Evolutionary conservation across 2,329 filamentous ascomycete genomes (phyloP).

Genomic region (Pezicula neosporulosa): DNA sequence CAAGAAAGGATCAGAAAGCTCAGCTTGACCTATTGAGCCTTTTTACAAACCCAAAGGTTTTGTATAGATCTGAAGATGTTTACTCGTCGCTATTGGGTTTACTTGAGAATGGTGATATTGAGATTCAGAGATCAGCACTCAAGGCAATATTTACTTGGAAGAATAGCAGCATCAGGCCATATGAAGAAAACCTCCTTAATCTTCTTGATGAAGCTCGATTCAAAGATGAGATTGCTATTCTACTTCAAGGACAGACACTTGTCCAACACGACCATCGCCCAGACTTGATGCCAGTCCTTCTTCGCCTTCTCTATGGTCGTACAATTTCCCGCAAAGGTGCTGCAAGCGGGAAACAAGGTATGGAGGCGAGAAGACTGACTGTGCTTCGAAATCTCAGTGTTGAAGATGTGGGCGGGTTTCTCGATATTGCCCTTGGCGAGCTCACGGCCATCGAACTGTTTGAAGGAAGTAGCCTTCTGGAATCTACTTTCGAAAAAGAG

Average conservation of each 20-base stretch:
- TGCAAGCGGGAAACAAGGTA: conserved; percentile 73
- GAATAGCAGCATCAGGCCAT: conserved; percentile 66
- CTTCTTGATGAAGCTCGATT: conserved; percentile 88
- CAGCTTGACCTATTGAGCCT: conserved; percentile 79
- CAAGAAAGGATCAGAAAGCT: conserved; percentile 76
- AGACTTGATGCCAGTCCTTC: conserved; percentile 78
- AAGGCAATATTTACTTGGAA: conserved; percentile 91
- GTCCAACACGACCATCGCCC: conserved; percentile 71
- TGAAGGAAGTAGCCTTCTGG: conserved; percentile 27
- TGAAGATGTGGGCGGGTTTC: conserved; percentile 73
- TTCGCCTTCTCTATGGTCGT: conserved; percentile 85
- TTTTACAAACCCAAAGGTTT: conserved; percentile 80
- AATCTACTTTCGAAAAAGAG: conserved; percentile 52
- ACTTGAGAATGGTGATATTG: conserved; percentile 82
- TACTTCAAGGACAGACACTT: conserved; percentile 72
- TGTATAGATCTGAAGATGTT: conserved; percentile 76
- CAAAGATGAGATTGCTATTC: conserved; percentile 87
- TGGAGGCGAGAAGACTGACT: conserved; percentile 77
- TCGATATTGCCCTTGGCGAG: conserved; percentile 75
- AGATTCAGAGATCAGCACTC: conserved; percentile 81
- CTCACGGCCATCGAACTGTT: conserved; percentile 60
- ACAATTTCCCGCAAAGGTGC: conserved; percentile 79
- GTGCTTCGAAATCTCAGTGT: conserved; percentile 75
- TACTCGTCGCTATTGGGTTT: conserved; percentile 71
- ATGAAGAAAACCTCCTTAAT: conserved; percentile 82